phyloP scores from a whole-genome alignment of 2,329 filamentous ascomycete genomes.

The Akanthomyces muscarius region DNA sequence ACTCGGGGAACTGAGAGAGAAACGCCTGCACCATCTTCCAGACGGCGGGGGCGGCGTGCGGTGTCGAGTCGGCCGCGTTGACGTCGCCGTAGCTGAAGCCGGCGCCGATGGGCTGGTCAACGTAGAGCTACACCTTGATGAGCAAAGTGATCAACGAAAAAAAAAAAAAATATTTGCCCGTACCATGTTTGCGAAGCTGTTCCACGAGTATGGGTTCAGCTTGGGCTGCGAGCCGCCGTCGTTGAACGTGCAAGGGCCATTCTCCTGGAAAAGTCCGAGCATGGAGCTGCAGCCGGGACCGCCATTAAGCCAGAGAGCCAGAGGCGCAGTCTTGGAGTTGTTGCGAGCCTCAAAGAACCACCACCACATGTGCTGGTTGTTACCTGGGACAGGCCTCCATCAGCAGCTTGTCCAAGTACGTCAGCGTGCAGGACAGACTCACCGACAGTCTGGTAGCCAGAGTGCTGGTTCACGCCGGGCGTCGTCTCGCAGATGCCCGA shows the following conservation, averaged over 20 bases:
- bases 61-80: constrained; percentile 4
- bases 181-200: constrained; percentile 39
- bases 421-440: constrained; percentile 36
- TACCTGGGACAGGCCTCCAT: not conserved
- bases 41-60: constrained; percentile 38
- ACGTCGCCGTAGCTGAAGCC: constrained; percentile 28
- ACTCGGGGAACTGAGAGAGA: constrained; percentile 59
- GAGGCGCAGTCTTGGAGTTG: constrained; percentile 22
- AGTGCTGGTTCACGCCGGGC: constrained; percentile 16
- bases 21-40: constrained; percentile 59
- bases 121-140: constrained; percentile 18
- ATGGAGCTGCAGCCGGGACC: constrained; percentile 39
- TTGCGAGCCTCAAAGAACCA: constrained; percentile 37
- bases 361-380: constrained; percentile 40
- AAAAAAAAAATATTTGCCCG: constrained; percentile 22
- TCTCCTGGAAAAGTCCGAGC: constrained; percentile 40
- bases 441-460: constrained; percentile 17
- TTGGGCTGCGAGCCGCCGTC: constrained; percentile 33
- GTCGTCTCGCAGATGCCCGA: constrained; percentile 29
- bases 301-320: constrained; percentile 41
- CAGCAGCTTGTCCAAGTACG: not conserved
- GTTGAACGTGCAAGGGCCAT: constrained; percentile 42
- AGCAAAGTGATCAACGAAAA: not conserved
- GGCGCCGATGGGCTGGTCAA: constrained; percentile 25
- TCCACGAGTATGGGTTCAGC: constrained; percentile 42